Conservation (phyloP, 352 stramenopile genomes). For the Chrysophaeum taylorii region DNA sequence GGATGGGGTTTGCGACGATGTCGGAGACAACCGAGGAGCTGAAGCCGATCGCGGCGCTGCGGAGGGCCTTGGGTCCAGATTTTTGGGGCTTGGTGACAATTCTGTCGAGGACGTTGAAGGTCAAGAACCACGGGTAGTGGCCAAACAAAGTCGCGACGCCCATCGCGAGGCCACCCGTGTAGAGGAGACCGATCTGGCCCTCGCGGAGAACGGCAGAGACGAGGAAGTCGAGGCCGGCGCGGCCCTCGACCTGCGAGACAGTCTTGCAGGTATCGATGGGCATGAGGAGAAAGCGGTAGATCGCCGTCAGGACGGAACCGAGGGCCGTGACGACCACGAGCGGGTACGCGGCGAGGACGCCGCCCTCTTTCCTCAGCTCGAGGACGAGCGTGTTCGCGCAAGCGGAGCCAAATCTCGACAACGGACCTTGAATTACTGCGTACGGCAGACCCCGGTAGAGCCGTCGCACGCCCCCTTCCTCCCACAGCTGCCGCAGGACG, state of each 20-base stretch:
- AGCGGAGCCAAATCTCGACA: conserved; percentile 73
- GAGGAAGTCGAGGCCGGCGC: no score
- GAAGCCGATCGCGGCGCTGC: conserved; percentile 50
- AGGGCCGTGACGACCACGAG: conserved; percentile 7
- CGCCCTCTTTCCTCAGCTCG: no score
- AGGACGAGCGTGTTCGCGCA: conserved; percentile 51
- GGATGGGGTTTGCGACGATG: conserved; percentile 45
- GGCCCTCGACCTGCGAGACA: conserved; percentile 65
- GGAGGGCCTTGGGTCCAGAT: conserved; percentile 30
- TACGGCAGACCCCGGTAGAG: conserved; percentile 71
- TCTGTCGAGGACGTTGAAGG: conserved; percentile 43
- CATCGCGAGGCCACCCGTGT: no score
- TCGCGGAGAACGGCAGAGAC: no score
- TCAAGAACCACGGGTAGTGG: conserved; percentile 60
- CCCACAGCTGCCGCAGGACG: conserved; percentile 53
- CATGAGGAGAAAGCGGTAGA: conserved; percentile 37
- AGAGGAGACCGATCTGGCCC: no score
- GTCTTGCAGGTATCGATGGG: conserved; percentile 74
- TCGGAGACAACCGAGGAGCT: conserved; percentile 45
- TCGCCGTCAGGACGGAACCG: conserved; percentile 1
- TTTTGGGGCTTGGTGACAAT: conserved; percentile 27
- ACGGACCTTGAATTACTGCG: conserved; percentile 60
- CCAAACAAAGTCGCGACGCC: conserved; percentile 33
- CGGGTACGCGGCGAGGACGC: no score
- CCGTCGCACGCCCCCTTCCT: conserved; percentile 58